Conservation (phyloP, 352 stramenopile genomes). For the Pythium rhizo-oryzae region DNA sequence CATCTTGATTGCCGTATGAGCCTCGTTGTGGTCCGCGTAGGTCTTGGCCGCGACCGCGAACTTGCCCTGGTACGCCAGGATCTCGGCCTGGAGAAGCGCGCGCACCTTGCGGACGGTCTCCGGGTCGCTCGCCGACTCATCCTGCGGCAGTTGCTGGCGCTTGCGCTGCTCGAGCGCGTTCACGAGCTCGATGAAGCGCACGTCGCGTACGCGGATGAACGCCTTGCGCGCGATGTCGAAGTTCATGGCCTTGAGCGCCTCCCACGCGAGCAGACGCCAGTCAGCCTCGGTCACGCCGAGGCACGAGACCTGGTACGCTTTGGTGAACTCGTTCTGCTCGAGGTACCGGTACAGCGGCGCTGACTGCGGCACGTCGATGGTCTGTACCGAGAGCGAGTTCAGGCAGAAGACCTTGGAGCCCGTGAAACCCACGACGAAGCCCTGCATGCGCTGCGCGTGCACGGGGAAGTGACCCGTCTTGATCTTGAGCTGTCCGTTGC, state of each 20-base stretch:
- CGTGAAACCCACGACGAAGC: conserved; percentile 93
- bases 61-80: conserved; percentile 92
- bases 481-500: conserved; percentile 89
- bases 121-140: conserved; percentile 27
- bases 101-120: conserved; percentile 61
- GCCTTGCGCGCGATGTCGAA: conserved; percentile 84
- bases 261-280: conserved; percentile 86
- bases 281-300: conserved; percentile 93
- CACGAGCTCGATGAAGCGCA: conserved; percentile 92
- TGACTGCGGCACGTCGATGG: conserved; percentile 92
- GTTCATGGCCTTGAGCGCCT: conserved; percentile 84
- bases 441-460: conserved; percentile 89
- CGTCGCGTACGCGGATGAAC: conserved; percentile 91
- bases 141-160: conserved; percentile 54
- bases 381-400: conserved; percentile 86
- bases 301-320: conserved; percentile 91
- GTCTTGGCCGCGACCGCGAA: conserved; percentile 92
- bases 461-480: conserved; percentile 90
- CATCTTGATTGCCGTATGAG: conserved; percentile 92
- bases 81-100: conserved; percentile 84
- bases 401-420: conserved; percentile 93
- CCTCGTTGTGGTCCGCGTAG: conserved; percentile 76
- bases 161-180: conserved; percentile 82
- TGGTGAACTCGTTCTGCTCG: conserved; percentile 87
- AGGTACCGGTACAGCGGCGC: conserved; percentile 89